Percentiles rank a stretch among this genome's conserved stretches.
Evolutionary conservation across 345 rosid genomes (phyloP).

Genomic region (Lepidium aucheri): DNA sequence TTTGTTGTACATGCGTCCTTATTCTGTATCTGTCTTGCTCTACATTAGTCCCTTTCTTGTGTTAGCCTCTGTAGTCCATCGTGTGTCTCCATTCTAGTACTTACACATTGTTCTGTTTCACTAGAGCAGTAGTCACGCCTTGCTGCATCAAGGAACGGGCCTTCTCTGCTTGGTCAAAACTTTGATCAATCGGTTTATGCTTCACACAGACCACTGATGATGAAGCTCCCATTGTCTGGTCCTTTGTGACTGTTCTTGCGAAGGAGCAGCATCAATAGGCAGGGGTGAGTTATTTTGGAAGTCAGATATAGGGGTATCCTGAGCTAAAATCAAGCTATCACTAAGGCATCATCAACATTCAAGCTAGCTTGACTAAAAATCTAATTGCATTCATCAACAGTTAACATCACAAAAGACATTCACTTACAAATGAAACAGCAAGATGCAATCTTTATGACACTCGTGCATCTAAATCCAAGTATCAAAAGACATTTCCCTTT

Average conservation of each 20-base stretch:
- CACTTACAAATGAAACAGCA: too few relatives aligned
- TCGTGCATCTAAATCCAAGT: neutral
- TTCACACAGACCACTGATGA: constrained; percentile 41
- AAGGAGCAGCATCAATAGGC: constrained; percentile 35
- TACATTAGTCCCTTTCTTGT: too few relatives aligned
- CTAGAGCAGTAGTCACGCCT: neutral
- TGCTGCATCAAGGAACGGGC: neutral
- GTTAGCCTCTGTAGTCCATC: too few relatives aligned
- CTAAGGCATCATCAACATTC: neutral
- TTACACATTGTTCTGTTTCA: too few relatives aligned
- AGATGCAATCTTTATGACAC: neutral
- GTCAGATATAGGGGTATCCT: constrained; percentile 34
- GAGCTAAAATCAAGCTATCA: neutral
- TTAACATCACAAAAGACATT: neutral
- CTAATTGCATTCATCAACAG: neutral
- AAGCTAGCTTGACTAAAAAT: neutral
- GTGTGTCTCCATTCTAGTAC: too few relatives aligned
- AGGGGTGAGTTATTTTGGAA: constrained; percentile 31
- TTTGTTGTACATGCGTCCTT: too few relatives aligned
- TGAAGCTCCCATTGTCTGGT: neutral
- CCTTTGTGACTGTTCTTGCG: constrained; percentile 29
- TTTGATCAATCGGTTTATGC: constrained; percentile 45
- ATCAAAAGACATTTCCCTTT: neutral
- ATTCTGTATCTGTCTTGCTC: too few relatives aligned
- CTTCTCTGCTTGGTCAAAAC: constrained; percentile 22